Evolutionary conservation across 257 asterid species (phyloP).

Genomic region (Solanum chilense): DNA sequence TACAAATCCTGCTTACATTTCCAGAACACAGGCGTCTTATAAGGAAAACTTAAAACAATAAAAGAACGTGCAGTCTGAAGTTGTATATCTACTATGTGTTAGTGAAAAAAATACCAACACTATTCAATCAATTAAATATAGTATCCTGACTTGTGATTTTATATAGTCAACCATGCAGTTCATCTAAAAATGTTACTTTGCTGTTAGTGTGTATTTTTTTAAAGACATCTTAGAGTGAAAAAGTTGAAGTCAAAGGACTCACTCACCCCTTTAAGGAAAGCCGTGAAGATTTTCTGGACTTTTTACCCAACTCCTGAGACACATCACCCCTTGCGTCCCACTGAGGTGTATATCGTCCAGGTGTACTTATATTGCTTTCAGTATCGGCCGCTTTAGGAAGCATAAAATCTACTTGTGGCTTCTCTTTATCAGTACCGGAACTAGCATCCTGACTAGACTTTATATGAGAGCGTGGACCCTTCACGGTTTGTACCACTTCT

Average conservation of each 20-base stretch:
- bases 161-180: too few species aligned
- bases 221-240: background rate
- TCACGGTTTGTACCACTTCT: conserved; percentile 87
- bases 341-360: conserved; percentile 34
- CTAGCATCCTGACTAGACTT: conserved; percentile 40
- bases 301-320: conserved; percentile 31
- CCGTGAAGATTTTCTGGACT: conserved; percentile 50
- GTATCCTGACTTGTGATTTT: too few species aligned
- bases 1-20: background rate
- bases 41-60: background rate
- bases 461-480: conserved; percentile 54
- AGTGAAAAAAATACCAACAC: too few species aligned
- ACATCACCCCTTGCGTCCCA: conserved; percentile 8
- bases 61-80: background rate
- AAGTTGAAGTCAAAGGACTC: conserved; percentile 3
- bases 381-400: conserved; percentile 58
- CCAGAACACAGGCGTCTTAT: background rate
- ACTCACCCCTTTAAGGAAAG: conserved; percentile 60
- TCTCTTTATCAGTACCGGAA: conserved; percentile 19
- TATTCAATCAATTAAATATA: too few species aligned
- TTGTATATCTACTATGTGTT: too few species aligned
- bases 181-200: too few species aligned
- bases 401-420: conserved; percentile 41
- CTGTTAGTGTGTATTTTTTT: too few species aligned
- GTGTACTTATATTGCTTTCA: conserved; percentile 27